Base-by-base conservation (phyloP, 495 filamentous ascomycete species). In the Hyaloscypha bicolor region DNA sequence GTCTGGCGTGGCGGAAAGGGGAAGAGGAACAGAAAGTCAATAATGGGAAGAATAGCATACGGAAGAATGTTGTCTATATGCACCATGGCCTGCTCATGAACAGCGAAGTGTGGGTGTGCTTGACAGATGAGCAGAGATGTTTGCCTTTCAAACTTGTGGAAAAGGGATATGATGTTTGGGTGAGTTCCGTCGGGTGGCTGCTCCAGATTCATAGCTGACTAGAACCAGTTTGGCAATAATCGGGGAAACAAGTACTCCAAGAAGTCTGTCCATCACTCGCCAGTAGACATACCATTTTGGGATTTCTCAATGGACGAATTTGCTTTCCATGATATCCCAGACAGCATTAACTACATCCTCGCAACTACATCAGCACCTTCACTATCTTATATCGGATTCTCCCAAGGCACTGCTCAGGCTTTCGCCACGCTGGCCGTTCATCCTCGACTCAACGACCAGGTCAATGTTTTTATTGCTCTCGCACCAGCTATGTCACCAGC, bases 241-340 rank as follows among this genome's bases (percentile, higher is more conserved):
- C 87, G 95, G 8, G 95, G 95, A 29, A 99, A 99, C 81, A 99
- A 99, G 73, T 99, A 99, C 76, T 95, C 93, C 33, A 99, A 98
- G 76, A 99, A 98, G 76, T 94, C 88, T 0, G 83, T 91, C 42
- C 80, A 86, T 48, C 83, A 80, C 61, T 88, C 93, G 6, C 93
- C 95, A 0, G 86, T 86, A 9, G 88, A 90, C 0, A 85, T 84
- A 37, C 82, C 87, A 33, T 99, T 99, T 73, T 99, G 95, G 95
- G 87, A 97, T 78, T 99, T 98, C 68, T 96, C 91, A 11, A 97
- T 99, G 73, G 95, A 99, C 73, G 90, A 99, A 76, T 99, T 99
- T 76, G 95, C 95, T 53, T 96, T 99, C 75, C 87, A 97, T 73
- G 95, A 99, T 79, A 97, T 99, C 62, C 95, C 95, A 4, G 90